phyloP scores from a whole-genome alignment of 345 rosid species.

The Excoecaria agallocha region DNA sequence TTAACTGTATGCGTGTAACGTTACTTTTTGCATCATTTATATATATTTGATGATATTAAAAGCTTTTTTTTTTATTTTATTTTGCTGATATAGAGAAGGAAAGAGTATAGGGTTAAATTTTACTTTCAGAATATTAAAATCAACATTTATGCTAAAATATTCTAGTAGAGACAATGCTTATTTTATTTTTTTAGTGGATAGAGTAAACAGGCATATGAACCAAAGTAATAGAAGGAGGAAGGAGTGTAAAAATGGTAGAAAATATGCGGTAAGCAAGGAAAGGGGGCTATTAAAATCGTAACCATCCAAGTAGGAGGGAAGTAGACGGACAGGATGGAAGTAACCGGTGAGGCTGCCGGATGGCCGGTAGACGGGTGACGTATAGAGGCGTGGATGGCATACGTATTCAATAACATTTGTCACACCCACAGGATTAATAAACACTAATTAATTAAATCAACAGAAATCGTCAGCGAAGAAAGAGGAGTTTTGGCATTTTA shows the following conservation, averaged over 20 bases:
- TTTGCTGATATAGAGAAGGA: too few species aligned
- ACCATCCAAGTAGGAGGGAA: slow-evolving; percentile 18
- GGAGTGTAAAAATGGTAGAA: not conserved
- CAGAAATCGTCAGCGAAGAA: slow-evolving; percentile 32
- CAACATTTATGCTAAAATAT: too few species aligned
- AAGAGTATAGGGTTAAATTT: too few species aligned
- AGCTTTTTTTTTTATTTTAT: too few species aligned
- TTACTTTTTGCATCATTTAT: too few species aligned
- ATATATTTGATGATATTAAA: too few species aligned
- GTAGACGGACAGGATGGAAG: slow-evolving; percentile 11
- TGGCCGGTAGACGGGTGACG: slow-evolving; percentile 35
- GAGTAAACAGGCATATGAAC: too few species aligned
- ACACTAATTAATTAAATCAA: not conserved
- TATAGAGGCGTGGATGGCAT: slow-evolving; percentile 16
- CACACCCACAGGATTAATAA: too few species aligned
- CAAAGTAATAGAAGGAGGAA: not conserved
- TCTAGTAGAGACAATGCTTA: too few species aligned
- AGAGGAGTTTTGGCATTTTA: slow-evolving; percentile 24
- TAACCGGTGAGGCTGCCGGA: slow-evolving; percentile 27
- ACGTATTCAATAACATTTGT: not conserved
- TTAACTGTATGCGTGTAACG: too few species aligned
- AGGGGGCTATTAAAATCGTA: not conserved
- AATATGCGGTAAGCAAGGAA: not conserved
- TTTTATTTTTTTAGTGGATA: too few species aligned
- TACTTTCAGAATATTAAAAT: too few species aligned